These are phyloP conservation scores for Talaromyces sp. DNA, from an alignment of 2,329 filamentous ascomycete genomes.

Conservation along the genomic window DNA sequence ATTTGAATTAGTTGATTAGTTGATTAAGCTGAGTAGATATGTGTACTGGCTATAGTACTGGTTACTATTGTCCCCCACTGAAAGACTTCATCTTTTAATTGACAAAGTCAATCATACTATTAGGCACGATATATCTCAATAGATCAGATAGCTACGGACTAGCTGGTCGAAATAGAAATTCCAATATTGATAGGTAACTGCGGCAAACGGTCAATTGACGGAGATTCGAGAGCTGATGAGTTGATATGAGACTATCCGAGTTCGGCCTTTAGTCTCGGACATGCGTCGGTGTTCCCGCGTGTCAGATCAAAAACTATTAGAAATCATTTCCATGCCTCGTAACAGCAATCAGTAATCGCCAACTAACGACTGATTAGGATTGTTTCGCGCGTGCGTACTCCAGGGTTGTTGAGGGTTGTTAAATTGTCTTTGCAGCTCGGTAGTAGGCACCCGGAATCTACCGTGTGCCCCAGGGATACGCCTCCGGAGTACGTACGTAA, in stretches of 20 bases:
- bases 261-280: not conserved
- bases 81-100: not conserved
- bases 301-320: not conserved
- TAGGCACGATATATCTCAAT: not conserved
- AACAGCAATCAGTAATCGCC: not conserved
- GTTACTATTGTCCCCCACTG: not conserved
- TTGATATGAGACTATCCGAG: not conserved
- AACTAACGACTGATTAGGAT: not conserved
- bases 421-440: not conserved
- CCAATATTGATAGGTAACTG: slow-evolving; percentile 2
- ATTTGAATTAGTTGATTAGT: not conserved
- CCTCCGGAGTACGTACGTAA: not conserved
- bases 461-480: not conserved
- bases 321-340: not conserved
- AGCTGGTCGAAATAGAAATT: not conserved
- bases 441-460: not conserved
- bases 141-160: not conserved
- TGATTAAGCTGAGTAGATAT: not conserved
- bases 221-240: not conserved
- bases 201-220: slow-evolving; percentile 1
- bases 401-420: not conserved
- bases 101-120: slow-evolving; percentile 1
- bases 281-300: not conserved
- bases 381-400: not conserved
- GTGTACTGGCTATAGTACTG: not conserved